Evolutionary conservation across 83 land plant genomes (phyloP).

Genomic region (Isoetes engelmannii): DNA sequence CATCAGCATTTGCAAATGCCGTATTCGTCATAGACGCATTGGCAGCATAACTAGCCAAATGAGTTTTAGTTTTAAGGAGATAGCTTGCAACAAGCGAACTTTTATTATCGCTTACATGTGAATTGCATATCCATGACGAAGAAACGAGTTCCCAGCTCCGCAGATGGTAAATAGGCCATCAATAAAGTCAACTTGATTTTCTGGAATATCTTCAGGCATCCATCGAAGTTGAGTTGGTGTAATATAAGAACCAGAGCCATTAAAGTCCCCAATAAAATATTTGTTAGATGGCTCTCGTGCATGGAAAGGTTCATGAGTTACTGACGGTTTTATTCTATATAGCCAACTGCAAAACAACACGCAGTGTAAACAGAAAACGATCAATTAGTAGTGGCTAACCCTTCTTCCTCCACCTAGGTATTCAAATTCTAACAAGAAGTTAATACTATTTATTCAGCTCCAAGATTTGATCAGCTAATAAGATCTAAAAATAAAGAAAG

Average conservation of each 20-base stretch:
- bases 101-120: conserved; percentile 59
- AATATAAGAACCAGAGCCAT: conserved; percentile 29
- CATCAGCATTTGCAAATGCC: conserved; percentile 98
- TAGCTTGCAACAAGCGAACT: not conserved
- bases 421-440: too few relatives aligned
- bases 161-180: conserved; percentile 86
- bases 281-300: conserved; percentile 49
- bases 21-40: conserved; percentile 78
- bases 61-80: too few relatives aligned
- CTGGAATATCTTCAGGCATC: conserved; percentile 61
- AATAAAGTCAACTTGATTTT: conserved; percentile 57
- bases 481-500: not conserved
- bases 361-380: not conserved
- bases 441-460: too few relatives aligned
- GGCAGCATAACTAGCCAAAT: conserved; percentile 67
- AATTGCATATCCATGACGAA: conserved; percentile 89
- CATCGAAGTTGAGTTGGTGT: conserved; percentile 92
- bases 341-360: conserved; percentile 61
- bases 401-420: too few relatives aligned
- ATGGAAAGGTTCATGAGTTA: conserved; percentile 86
- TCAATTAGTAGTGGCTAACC: too few relatives aligned
- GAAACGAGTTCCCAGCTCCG: conserved; percentile 90
- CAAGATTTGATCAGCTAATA: not conserved
- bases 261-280: conserved; percentile 58
- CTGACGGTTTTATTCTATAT: conserved; percentile 94